Evolutionary conservation across 768 basidiomycete genomes (phyloP).

Genomic region (Flagelloscypha sp.): DNA sequence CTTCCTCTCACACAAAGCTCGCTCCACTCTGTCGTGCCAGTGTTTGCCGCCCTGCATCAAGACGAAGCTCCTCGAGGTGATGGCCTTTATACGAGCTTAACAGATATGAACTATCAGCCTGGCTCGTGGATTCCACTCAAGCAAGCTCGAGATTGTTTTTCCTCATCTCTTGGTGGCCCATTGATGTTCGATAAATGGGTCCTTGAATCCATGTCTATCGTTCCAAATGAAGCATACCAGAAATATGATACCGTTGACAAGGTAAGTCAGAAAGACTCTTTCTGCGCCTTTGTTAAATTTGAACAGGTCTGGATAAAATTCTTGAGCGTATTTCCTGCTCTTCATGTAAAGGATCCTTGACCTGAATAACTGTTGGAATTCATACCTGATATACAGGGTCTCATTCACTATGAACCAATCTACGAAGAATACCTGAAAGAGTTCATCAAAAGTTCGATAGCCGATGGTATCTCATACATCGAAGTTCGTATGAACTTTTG

Average conservation of each 20-base stretch:
- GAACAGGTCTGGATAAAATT: constrained; percentile 74
- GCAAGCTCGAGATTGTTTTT: constrained; percentile 47
- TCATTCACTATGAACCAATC: constrained; percentile 48
- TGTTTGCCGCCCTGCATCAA: constrained; percentile 42
- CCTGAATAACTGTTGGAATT: background rate
- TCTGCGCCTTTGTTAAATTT: constrained; percentile 1
- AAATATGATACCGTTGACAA: constrained; percentile 65
- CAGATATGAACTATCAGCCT: constrained; percentile 34
- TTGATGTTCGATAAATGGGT: constrained; percentile 67
- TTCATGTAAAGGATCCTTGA: background rate
- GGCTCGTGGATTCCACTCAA: constrained; percentile 47
- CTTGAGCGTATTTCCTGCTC: constrained; percentile 34
- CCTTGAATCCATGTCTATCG: constrained; percentile 50
- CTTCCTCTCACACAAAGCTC: constrained; percentile 32
- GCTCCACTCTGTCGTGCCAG: constrained; percentile 37
- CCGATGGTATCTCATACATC: constrained; percentile 65
- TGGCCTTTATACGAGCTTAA: constrained; percentile 21
- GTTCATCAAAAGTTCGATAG: constrained; percentile 53
- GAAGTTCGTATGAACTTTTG: constrained; percentile 65
- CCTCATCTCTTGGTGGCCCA: constrained; percentile 43
- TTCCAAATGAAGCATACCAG: constrained; percentile 62
- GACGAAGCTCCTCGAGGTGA: constrained; percentile 20
- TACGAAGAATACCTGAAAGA: constrained; percentile 52
- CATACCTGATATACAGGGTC: constrained; percentile 20
- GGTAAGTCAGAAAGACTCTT: constrained; percentile 24